Evolutionary conservation across 163 green algal species (phyloP), one percentile per base, ranked within the genome.

Genomic region (Scenedesmus sp.): DNA sequence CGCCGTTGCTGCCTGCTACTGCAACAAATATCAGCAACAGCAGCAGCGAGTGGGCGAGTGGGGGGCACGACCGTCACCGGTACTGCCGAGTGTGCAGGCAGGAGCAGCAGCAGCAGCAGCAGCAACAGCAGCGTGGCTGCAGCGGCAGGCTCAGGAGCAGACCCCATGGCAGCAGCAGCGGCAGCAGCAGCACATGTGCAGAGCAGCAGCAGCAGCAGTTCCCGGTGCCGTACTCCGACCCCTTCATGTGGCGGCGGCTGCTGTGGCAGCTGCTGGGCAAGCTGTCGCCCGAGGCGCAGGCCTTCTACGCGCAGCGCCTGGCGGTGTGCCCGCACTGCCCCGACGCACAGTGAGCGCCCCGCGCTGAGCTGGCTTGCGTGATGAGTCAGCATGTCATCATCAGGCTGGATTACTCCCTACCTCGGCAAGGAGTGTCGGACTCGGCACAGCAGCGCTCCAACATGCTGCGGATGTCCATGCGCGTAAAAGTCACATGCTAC

Each of bases 231-330:
- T 73, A 37, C n/a, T 15, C 7, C 37, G 46, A 83, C 53, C 85
- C 68, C 40, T 90, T 90, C 68, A 53, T 90, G 85, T 83, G 68
- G 68, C 85, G 85, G 12, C 85, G 85, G 9, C 85, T 90, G 85
- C 26, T 90, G 85, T 90, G 85, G 85, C 85, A 84, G 70, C 68
- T 90, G 85, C 44, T 90, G 85, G 85, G 85, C 43, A 90, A 90
- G 44, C 12, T 90, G 18, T 90, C 85, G 40, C 85, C 85, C 35
- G 85, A 37, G 49, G 43, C 44, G 15, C 85, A 90, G 40, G 26
- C 30, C 26, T 90, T 90, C 10, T 83, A 76, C 22, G 68, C 44
- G 5, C 42, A 83, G 43, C n/a, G 76, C 85, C 49, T 84, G 16
- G 43, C 33, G 3, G 37, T 72, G 43, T 90, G 85, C n/a, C 43